Base-by-base conservation (phyloP, 441 rosid genomes). In the Raphanus hybrid region DNA sequence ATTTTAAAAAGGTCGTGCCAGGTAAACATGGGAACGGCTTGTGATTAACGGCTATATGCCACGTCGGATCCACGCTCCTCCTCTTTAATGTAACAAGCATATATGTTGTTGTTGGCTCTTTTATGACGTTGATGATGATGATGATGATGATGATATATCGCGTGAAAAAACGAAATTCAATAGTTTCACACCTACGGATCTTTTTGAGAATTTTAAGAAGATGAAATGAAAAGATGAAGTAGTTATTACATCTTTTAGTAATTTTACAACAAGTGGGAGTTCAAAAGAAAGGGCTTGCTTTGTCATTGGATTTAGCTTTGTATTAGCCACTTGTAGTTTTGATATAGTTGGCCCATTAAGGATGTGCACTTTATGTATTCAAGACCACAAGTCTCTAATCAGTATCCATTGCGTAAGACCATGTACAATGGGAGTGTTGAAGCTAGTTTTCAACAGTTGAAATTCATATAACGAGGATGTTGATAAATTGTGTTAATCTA, bases 341-440 rank as follows among this genome's bases (percentile, higher is more conserved):
- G 63, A 23, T 58, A 58, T 58, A 58, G 63, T 23, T 12, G 63
- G 34, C 23, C 63, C 63, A 58, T 58, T 58, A 58, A 58, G 14
- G 35, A 10, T 58, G 63, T 26, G 12, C 12, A 11, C 12, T 9
- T 57, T 57, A 8, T 57, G 26, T 54, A 54, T 54, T 8, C 59
- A 43, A 43, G 50, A 43, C 50, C 10, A 1, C n/a, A 9, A 10
- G 50, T 43, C 50, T 43, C 34, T 29, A 29, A 5, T 43, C 16
- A 16, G 29, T 1, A 29, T 57, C 61, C 32, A 57, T 54, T 15
- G 55, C 55, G 2, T 45, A 32, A 32, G 26, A 23, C 26, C 26
- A 23, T 23, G 26, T 23, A 23, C 0, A 18, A 18, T 18, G 18
- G 18, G 1, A 18, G 18, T 18, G 18, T 18, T 18, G 1, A 18